phyloP scores from a whole-genome alignment of 345 rosid genomes.

The Kernera saxatilis region DNA sequence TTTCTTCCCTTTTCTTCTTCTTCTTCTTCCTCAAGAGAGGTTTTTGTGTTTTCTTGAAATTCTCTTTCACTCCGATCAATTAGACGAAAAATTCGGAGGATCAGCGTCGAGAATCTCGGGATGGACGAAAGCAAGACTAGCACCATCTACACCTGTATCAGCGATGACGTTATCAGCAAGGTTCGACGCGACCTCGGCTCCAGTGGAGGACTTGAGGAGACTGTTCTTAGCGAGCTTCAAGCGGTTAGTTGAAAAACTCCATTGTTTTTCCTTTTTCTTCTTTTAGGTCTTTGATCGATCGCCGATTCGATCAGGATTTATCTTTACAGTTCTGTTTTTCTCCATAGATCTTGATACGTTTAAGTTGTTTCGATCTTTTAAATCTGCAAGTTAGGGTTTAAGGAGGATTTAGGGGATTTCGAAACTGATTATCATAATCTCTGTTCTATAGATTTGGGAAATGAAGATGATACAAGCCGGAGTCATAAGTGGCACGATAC shows the following conservation, averaged over 20 bases:
- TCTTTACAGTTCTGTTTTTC: no score
- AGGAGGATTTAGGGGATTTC: not conserved
- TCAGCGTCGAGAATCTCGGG: not conserved
- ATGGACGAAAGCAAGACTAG: not conserved
- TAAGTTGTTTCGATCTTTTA: not conserved
- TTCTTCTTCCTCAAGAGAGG: not conserved
- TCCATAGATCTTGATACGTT: not conserved
- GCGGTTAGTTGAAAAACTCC: slow-evolving; percentile 5
- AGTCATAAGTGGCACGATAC: not conserved
- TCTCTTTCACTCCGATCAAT: no score
- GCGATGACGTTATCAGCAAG: slow-evolving; percentile 14
- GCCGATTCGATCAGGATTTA: no score
- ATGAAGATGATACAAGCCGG: slow-evolving; percentile 20
- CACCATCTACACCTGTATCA: not conserved
- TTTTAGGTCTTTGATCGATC: not conserved
- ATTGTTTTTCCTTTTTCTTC: not conserved
- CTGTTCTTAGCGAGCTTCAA: slow-evolving; percentile 3
- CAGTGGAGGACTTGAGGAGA: slow-evolving; percentile 10
- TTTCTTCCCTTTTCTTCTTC: not conserved
- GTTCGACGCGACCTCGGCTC: not conserved
- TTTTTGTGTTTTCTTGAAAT: no score
- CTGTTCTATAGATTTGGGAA: not conserved
- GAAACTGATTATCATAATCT: not conserved
- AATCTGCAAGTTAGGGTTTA: not conserved
- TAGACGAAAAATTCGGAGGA: not conserved